phyloP scores from a whole-genome alignment of 441 rosid species.

The Adansonia madagascariensis region DNA sequence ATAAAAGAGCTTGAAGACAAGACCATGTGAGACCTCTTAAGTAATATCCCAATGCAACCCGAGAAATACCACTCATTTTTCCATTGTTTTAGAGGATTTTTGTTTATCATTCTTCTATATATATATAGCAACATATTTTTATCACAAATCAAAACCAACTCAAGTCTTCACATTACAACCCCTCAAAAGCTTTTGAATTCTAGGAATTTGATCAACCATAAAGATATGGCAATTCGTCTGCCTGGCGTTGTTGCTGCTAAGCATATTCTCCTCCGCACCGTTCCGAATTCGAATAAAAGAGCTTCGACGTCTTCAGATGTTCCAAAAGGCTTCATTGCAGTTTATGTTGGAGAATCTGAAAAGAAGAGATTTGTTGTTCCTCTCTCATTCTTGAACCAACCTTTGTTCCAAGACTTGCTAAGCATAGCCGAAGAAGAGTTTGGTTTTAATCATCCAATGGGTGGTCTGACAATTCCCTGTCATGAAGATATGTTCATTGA shows the following conservation, averaged over 20 bases:
- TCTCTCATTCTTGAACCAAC: slow-evolving; percentile 41
- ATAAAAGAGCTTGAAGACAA: slow-evolving; percentile 20
- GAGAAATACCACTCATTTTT: neutral
- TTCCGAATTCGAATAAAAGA: neutral
- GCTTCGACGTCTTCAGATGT: slow-evolving; percentile 23
- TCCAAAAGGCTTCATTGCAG: slow-evolving; percentile 59
- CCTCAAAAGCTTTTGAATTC: neutral
- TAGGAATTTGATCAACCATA: neutral
- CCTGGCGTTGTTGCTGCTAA: slow-evolving; percentile 27
- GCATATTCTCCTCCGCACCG: slow-evolving; percentile 9
- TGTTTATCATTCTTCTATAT: slow-evolving; percentile 6
- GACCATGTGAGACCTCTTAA: slow-evolving; percentile 33
- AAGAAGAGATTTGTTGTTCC: slow-evolving; percentile 37
- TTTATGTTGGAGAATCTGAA: slow-evolving; percentile 45
- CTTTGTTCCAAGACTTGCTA: slow-evolving; percentile 45
- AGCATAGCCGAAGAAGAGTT: slow-evolving; percentile 50
- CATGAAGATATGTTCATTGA: slow-evolving; percentile 41
- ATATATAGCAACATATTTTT: neutral
- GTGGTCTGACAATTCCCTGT: slow-evolving; percentile 57
- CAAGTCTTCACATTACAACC: neutral
- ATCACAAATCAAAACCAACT: slow-evolving; percentile 1
- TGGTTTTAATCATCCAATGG: slow-evolving; percentile 51
- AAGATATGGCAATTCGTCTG: slow-evolving; percentile 28
- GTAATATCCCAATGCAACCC: neutral
- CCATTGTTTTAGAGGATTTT: neutral